Evolutionary conservation across 2,329 filamentous ascomycete genomes (phyloP).

Genomic region (Penicillium fuscoglaucum): DNA sequence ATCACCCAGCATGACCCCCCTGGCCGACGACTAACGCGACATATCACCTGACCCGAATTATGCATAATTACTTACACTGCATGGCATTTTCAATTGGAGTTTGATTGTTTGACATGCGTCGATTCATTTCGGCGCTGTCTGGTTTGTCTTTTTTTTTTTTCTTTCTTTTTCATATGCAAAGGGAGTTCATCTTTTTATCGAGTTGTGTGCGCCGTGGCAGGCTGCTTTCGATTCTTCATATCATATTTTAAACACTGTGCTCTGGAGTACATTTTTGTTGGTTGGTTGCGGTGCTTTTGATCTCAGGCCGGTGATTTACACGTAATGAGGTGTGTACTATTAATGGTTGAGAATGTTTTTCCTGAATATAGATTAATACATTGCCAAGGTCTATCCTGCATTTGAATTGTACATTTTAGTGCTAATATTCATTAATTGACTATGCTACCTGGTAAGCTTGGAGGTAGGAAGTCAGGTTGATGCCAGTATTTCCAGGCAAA

Average conservation of each 20-base stretch:
- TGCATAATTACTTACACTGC: slow-evolving; percentile 14
- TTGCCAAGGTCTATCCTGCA: slow-evolving; percentile 1
- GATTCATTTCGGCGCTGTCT: slow-evolving; percentile 1
- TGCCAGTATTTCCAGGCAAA: background rate
- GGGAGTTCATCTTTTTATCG: slow-evolving; percentile 2
- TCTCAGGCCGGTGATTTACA: slow-evolving; percentile 24
- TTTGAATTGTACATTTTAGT: background rate
- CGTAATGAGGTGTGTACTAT: slow-evolving; percentile 25
- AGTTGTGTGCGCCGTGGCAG: slow-evolving; percentile 5
- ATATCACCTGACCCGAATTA: slow-evolving; percentile 15
- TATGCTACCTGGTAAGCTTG: background rate
- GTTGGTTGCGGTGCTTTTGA: slow-evolving; percentile 17
- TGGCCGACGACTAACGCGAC: slow-evolving; percentile 35
- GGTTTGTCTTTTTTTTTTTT: background rate
- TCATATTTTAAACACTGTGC: slow-evolving; percentile 25
- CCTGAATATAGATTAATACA: slow-evolving; percentile 29
- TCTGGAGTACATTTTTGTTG: slow-evolving; percentile 28
- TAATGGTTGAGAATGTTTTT: slow-evolving; percentile 14
- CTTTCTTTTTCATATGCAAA: background rate
- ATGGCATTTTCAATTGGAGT: slow-evolving; percentile 31
- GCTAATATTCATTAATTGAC: background rate
- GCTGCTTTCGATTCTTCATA: slow-evolving; percentile 26
- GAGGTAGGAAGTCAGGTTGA: too few relatives aligned
- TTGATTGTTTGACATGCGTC: slow-evolving; percentile 12
- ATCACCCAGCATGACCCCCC: slow-evolving; percentile 39